Base-by-base conservation (phyloP, 805 yeast species). In the Jamesozyma piceae region DNA sequence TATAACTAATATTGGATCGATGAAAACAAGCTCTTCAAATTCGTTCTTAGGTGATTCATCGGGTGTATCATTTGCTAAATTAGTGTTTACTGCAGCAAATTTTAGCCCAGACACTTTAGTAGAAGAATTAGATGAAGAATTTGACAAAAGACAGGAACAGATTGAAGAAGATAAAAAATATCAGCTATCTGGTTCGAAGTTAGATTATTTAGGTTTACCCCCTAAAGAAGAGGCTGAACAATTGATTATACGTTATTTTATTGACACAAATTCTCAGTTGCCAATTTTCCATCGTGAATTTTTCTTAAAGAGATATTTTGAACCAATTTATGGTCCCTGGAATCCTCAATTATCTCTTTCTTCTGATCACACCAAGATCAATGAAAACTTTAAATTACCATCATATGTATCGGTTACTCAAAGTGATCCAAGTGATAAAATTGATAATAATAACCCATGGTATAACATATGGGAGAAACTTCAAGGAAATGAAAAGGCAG, bases 231-330 rank as follows among this genome's bases (percentile, higher is more conserved):
- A 77, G 27, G 95, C 96, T 0, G 77, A 82, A 53, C 67, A 70
- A 39, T 71, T 83, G 35, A 54, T 87, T 8, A 71, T 77, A 30
- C 67, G 75, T 2, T 87, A 73, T 58, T 89, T 89, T 55, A 76
- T 82, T 18, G 88, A 82, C 52, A 75, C 89, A 14, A 88, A 89
- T 57, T 69, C 94, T 2, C 95, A 87, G 58, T 60, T 85, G 22
- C 96, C 97, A 0, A 71, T 89, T 3, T 63, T 88, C 38, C 95
- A 89, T 58, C 71, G 95, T 26, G 95, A 86, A 52, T 75, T 73
- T 49, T 88, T 87, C 53, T 60, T 89, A 35, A 66, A 66, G 37
- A 66, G 68, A 22, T 78, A 77, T 54, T 88, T 83, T 57, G 75
- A 77, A 50, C 96, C 95, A 0, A 70, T 88, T 1, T 88, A 88